Evolutionary conservation across 1,284 basidiomycete genomes (phyloP), one percentile per base, ranked within the genome.

Genomic region (Inonotus obliquus): DNA sequence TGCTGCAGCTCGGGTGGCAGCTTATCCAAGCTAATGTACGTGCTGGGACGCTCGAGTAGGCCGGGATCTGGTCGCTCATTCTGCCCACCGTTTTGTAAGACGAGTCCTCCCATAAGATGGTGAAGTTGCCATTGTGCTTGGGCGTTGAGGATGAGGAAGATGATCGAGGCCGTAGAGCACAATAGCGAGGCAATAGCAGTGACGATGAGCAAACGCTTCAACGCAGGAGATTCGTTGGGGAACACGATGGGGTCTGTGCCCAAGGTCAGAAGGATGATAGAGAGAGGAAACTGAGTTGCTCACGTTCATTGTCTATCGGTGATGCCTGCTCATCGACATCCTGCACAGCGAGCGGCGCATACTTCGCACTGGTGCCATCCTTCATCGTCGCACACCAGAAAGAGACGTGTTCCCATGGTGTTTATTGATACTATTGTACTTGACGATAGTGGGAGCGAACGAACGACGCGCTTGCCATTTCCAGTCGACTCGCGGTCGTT

Each of bases 271-370:
- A 14, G 14, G 2, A 44, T 14, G 6, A 14, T 19, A 91, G 32
- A 69, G 94, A 97, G 75, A 88, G 89, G 64, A 94, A 94, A 1
- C 79, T 81, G 11, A 85, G 94, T 19, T 81, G 81, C 44, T 72
- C 92, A 38, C 85, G 86, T 67, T 44, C 41, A 17, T 52, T 27
- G 51, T 32, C 14, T 4, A 5, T 17, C 27, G 32, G 32, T 19
- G 32, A 13, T 19, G 51, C 25, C 37, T 51, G 19, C 17, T 29
- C 35, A n/a, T 4, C 21, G 4, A 37, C 59, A 11, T 60, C 59
- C 21, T 41, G 37, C 27, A 53, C 44, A 13, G 59, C 32, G 32
- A 60, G 59, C 39, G 59, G 59, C 23, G 4, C 17, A 54, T 60
- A 60, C 17, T 60, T 27, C n/a, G 27, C 23, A 27, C 32, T 32